phyloP scores from a whole-genome alignment of 2,329 filamentous ascomycete species.

The Trichophyton rubrum region DNA sequence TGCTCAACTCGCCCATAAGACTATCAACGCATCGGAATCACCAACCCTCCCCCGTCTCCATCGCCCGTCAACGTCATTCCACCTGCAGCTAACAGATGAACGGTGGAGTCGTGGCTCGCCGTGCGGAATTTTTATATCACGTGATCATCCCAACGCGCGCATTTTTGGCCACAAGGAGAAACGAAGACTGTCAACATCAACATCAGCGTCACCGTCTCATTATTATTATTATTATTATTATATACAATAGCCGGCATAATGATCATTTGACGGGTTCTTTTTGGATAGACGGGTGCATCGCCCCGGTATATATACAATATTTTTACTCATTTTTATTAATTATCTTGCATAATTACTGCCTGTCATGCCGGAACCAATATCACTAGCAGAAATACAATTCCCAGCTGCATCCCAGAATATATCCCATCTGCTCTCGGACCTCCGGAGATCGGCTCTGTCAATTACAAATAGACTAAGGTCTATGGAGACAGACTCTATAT shows the following conservation, averaged over 20 bases:
- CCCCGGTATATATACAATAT: no score
- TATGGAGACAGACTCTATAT: slow-evolving; percentile 62
- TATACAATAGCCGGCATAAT: neutral
- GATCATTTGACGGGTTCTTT: neutral
- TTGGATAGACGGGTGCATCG: neutral
- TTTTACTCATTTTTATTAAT: neutral
- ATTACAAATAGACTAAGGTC: slow-evolving; percentile 71
- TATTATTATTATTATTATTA: no score
- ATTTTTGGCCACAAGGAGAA: no score
- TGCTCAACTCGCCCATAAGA: no score
- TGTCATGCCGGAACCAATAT: slow-evolving; percentile 17
- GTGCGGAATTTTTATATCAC: no score
- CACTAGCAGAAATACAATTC: slow-evolving; percentile 40
- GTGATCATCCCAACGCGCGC: no score
- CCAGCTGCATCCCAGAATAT: slow-evolving; percentile 45
- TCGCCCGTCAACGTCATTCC: no score
- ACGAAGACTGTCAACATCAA: neutral
- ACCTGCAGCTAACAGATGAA: no score
- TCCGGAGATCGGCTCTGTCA: slow-evolving; percentile 65
- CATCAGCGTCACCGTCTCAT: no score
- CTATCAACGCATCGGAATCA: no score
- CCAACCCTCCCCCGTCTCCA: no score
- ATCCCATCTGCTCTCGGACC: slow-evolving; percentile 54
- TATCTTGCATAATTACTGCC: neutral
- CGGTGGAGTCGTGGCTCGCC: no score